Conservation (phyloP, 2,329 filamentous ascomycete species). For the Penicillium sp. region DNA sequence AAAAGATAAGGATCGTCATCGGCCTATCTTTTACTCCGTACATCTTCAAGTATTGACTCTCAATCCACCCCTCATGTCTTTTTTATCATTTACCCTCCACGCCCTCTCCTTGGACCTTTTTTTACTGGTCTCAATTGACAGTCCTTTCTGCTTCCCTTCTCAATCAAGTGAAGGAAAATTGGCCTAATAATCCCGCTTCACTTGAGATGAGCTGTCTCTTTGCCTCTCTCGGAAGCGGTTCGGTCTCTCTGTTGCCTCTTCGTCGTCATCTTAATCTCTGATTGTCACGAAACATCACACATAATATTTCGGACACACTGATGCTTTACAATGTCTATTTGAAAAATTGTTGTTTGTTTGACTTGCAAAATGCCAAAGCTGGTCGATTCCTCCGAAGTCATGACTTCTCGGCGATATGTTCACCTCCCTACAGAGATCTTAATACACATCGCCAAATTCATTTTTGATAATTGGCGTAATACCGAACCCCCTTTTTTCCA, state of each 20-base stretch:
- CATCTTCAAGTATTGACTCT: background rate
- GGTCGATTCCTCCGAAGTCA: background rate
- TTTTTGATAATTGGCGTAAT: background rate
- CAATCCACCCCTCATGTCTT: slow-evolving; percentile 3
- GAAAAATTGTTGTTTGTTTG: background rate
- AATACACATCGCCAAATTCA: background rate
- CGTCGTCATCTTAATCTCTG: background rate
- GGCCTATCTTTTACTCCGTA: background rate
- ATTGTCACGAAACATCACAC: background rate
- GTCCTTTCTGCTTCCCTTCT: background rate
- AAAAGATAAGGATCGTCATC: slow-evolving; percentile 10
- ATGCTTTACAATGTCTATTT: background rate
- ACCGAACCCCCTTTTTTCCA: slow-evolving; percentile 33
- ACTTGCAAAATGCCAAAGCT: background rate
- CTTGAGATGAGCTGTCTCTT: background rate
- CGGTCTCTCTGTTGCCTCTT: background rate
- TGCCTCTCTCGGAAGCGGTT: background rate
- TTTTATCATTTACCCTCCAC: background rate
- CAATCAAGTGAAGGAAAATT: background rate
- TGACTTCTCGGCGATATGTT: slow-evolving; percentile 3
- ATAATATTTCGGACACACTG: background rate
- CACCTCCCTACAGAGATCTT: slow-evolving; percentile 8
- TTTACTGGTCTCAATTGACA: background rate
- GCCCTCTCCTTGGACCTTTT: background rate
- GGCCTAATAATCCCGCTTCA: background rate